Conservation (phyloP, 345 rosid genomes). For the Erucastrum elatum region DNA sequence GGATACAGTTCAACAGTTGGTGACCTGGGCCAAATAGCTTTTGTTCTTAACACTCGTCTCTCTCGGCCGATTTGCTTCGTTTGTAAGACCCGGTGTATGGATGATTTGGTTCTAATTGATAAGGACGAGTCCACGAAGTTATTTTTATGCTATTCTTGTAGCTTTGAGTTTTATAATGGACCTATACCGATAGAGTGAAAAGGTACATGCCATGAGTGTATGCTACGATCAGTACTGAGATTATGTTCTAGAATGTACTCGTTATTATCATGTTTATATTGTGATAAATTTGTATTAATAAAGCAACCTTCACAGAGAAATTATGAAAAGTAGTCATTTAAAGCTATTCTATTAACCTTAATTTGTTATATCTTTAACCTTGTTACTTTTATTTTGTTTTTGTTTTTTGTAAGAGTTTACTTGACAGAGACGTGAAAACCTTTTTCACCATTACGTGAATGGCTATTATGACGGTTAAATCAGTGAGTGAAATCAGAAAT, state of each 20-base stretch:
- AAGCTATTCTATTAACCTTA: too few species aligned
- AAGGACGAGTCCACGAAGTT: not conserved
- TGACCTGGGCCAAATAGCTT: not conserved
- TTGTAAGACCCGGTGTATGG: not conserved
- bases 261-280: not conserved
- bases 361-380: too few species aligned
- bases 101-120: not conserved
- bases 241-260: not conserved
- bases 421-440: too few species aligned
- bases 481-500: too few species aligned
- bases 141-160: not conserved
- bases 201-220: not conserved
- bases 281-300: too few species aligned
- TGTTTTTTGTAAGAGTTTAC: too few species aligned
- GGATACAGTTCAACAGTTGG: not conserved
- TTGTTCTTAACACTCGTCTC: not conserved
- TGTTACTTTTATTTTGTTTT: too few species aligned
- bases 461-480: too few species aligned
- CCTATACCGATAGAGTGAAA: not conserved
- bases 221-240: not conserved
- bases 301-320: too few species aligned
- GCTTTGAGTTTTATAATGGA: not conserved
- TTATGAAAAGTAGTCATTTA: too few species aligned
- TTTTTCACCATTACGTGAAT: too few species aligned
- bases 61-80: not conserved